Conservation (phyloP, 2,329 filamentous ascomycete species). For the Trichoderma cornu-damae region DNA sequence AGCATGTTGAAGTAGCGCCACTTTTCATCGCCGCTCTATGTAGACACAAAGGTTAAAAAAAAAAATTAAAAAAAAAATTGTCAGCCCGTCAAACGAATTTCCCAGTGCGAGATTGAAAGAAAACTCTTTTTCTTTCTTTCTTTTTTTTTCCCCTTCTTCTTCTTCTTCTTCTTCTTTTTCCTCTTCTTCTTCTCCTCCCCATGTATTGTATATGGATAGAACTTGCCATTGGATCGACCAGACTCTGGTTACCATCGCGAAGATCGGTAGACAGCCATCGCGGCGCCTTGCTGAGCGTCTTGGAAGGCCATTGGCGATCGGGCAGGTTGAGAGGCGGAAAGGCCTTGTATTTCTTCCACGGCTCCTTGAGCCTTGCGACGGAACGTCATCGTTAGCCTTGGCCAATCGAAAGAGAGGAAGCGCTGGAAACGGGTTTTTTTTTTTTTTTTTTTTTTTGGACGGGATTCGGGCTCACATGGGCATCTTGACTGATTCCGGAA, state of each 20-base stretch:
- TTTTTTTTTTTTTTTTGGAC: no score
- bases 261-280: slow-evolving; percentile 82
- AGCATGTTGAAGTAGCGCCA: slow-evolving; percentile 95
- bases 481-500: slow-evolving; percentile 1
- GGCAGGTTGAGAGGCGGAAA: slow-evolving; percentile 58
- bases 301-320: slow-evolving; percentile 77
- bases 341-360: slow-evolving; percentile 69
- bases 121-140: no score
- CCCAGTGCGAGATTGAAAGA: not conserved
- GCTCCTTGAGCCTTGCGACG: slow-evolving; percentile 62
- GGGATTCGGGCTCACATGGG: slow-evolving; percentile 6
- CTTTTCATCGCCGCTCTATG: slow-evolving; percentile 82
- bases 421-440: no score
- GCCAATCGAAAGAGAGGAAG: no score
- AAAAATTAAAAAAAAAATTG: no score
- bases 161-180: no score
- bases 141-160: no score
- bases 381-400: not conserved
- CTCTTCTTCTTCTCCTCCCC: not conserved
- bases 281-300: slow-evolving; percentile 75
- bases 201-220: not conserved
- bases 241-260: slow-evolving; percentile 88
- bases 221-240: slow-evolving; percentile 85
- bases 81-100: no score
- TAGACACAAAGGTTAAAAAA: not conserved